Evolutionary conservation across 495 filamentous ascomycete species (phyloP).

Genomic region (Lindgomyces ingoldianus): DNA sequence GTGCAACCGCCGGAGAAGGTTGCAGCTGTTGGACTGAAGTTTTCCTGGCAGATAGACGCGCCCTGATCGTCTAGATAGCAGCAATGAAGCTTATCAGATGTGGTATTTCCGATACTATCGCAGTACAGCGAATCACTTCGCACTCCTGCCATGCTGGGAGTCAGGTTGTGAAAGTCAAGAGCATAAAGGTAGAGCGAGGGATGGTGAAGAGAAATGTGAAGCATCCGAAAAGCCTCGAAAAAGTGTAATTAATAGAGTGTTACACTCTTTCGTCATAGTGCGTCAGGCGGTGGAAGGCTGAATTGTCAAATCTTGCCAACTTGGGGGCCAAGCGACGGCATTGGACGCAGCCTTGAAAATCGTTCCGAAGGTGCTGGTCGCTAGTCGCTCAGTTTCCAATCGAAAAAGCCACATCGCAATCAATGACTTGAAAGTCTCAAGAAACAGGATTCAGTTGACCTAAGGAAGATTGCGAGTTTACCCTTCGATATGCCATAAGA

Average conservation of each 20-base stretch:
- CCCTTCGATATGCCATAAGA: too few species aligned
- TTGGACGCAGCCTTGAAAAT: neutral
- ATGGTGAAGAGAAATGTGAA: neutral
- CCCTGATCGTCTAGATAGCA: constrained; percentile 1
- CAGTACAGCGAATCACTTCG: neutral
- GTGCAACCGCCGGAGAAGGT: constrained; percentile 15
- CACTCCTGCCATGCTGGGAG: neutral
- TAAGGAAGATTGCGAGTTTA: too few species aligned
- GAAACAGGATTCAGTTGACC: too few species aligned
- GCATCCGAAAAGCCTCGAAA: neutral
- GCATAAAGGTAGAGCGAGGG: neutral
- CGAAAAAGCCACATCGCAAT: too few species aligned
- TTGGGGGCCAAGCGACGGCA: neutral
- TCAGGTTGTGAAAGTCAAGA: neutral
- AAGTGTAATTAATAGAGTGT: neutral
- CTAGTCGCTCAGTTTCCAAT: too few species aligned
- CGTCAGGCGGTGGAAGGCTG: neutral
- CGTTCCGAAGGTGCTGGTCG: neutral
- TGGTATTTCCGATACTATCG: constrained; percentile 10
- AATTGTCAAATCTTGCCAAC: neutral
- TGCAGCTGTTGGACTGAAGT: neutral
- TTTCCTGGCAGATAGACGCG: constrained; percentile 1
- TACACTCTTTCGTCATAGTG: neutral
- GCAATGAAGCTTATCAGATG: neutral
- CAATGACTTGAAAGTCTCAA: too few species aligned